Conservation (phyloP, 139 green algal species). For the Haematococcus sp. region DNA sequence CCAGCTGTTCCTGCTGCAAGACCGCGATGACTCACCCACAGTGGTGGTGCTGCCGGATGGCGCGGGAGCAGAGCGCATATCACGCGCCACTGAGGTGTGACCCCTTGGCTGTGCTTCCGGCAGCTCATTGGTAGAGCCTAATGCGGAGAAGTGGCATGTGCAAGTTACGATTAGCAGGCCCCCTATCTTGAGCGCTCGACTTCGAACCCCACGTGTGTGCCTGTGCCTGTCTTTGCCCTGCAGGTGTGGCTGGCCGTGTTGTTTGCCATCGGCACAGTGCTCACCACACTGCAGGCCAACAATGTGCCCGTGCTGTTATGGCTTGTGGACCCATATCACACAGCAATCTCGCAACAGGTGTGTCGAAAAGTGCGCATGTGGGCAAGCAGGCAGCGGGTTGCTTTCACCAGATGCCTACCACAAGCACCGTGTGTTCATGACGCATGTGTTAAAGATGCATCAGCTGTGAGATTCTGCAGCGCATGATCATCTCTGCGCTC, state of each 20-base stretch:
- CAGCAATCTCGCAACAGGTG: conserved; percentile 22
- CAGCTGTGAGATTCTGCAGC: too few relatives aligned
- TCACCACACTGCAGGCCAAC: conserved; percentile 61
- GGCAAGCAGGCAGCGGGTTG: too few relatives aligned
- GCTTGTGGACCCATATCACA: conserved; percentile 41
- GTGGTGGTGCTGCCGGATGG: conserved; percentile 56
- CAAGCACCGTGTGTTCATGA: neutral
- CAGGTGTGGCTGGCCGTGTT: conserved; percentile 53
- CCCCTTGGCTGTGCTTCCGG: too few relatives aligned
- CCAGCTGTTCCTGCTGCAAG: conserved; percentile 68
- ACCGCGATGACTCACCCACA: conserved; percentile 71
- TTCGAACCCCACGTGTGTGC: too few relatives aligned
- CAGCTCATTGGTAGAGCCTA: neutral
- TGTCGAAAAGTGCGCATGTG: neutral
- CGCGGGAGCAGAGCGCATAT: conserved; percentile 30
- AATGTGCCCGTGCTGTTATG: conserved; percentile 59
- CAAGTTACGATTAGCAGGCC: too few relatives aligned
- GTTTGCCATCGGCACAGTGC: conserved; percentile 55
- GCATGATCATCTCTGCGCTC: too few relatives aligned
- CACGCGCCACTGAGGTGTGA: conserved; percentile 21
- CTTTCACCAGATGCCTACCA: too few relatives aligned
- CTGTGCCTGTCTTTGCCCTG: too few relatives aligned
- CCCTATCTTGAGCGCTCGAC: too few relatives aligned
- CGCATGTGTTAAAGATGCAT: too few relatives aligned
- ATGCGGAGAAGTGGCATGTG: neutral